Evolutionary conservation across 2,329 filamentous ascomycete species (phyloP), one percentile per base, ranked within the genome.

Genomic region (Diaporthe citriasiana): DNA sequence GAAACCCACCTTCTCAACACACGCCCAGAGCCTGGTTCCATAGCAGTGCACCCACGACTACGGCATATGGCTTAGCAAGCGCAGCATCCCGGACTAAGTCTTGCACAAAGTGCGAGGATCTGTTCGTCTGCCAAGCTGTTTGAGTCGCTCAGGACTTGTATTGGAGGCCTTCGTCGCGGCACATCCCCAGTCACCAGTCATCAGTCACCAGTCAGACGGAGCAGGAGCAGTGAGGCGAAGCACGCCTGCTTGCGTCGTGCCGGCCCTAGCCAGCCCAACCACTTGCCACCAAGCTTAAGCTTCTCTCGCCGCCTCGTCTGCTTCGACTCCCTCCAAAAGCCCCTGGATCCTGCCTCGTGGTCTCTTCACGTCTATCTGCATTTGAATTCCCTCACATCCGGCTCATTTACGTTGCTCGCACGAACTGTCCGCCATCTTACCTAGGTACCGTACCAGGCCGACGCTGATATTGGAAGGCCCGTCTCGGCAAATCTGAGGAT

Each of bases 221-320:
- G 63, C 55, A 74, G 56, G 40, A 45, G 63, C 55, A 74, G 70
- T 74, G 73, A 74, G 73, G 73, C 73, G 71, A 72, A 73, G 65
- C 70, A 45, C 35, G 59, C 53, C 63, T 71, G 66, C 57, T 70
- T 70, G 50, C 59, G 59, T 72, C 59, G 72, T 53, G 45, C 53
- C 33, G 42, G 53, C 63, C 60, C n/a, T n/a, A 38, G 50, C 40
- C 25, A 55, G 53, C 60, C 51, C 19, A 55, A 22, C 42, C 47
- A 47, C 53, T 30, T 30, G 53, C 55, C 65, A 60, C 47, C 50
- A 35, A 55, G 40, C 55, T 38, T 47, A 53, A 69, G n/a, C 51
- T 56, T 59, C 35, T 66, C 53, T 55, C 35, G 42, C 27, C 42
- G 50, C 51, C 51, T n/a, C 50, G 42, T 27, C 27, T 33, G 42